Base-by-base conservation (phyloP, 306 rosid genomes). In the Vicia villosa region DNA sequence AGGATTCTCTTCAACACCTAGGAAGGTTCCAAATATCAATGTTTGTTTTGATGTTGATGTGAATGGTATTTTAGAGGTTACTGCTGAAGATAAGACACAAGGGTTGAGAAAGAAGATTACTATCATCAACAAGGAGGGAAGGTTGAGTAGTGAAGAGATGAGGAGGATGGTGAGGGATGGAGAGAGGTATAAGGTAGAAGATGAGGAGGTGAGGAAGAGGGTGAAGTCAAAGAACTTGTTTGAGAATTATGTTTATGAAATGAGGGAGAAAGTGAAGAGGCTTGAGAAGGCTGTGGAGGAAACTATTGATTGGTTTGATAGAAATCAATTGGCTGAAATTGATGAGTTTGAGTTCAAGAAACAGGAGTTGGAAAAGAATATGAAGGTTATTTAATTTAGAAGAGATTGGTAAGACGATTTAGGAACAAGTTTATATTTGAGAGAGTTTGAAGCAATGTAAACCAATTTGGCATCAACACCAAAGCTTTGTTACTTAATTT, bases 271-370 rank as follows among this genome's bases (percentile, higher is more conserved):
- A 21, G 58, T 74, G 15, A 82, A 43, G 74, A 77, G 50, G n/a
- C 43, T 74, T 8, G 80, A 50, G 45, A 60, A 74, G 77, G 45
- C 36, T n/a, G 36, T 77, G 37, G 82, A 74, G 45, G 85, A 74
- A 43, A 42, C 70, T 17, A 58, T 74, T 1, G 80, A 82, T 13
- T 77, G 85, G 85, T 63, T 82, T 17, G 85, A 82, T 0, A 50
- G 74, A 11, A 82, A 82, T 50, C 80, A 77, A 19, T 69, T 77
- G 77, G 85, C 85, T 30, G 85, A 77, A 42, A 52, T 37, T 21
- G 80, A 77, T 6, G 85, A 82, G 46, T 74, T 82, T 58, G 85
- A 77, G 37, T 71, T 40, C 42, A 82, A 64, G 82, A 63, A 50
- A 49, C 60, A 69, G 45, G 82, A 82, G 28, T 22, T 82, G 59